These are phyloP conservation scores for Claviceps monticola DNA, from an alignment of 2,329 filamentous ascomycete species.

Conservation along the genomic window DNA sequence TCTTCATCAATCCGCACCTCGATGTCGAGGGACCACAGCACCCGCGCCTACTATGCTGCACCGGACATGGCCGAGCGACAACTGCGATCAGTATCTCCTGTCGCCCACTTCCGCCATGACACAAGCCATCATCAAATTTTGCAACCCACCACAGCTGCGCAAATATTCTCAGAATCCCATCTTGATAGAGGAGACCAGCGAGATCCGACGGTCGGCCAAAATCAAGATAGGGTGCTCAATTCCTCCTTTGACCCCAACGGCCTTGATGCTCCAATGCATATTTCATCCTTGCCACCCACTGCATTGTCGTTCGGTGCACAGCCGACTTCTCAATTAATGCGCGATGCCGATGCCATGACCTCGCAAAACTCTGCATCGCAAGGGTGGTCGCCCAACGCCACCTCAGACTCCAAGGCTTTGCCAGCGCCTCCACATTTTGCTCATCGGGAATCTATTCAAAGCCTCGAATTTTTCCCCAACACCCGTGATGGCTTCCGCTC, in stretches of 20 bases:
- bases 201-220: not conserved
- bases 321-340: not conserved
- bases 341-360: constrained; percentile 9
- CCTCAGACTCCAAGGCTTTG: constrained; percentile 15
- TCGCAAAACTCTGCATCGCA: constrained; percentile 35
- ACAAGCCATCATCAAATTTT: not conserved
- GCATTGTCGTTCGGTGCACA: not conserved
- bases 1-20: constrained; percentile 10
- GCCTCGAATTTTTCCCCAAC: constrained; percentile 29
- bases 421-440: constrained; percentile 18
- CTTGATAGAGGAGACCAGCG: not conserved
- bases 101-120: not conserved
- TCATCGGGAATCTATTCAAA: constrained; percentile 27
- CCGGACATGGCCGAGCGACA: not conserved
- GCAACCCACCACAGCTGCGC: not conserved
- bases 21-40: not conserved
- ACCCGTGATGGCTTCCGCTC: constrained; percentile 45
- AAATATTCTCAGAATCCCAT: not conserved
- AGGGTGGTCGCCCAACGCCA: constrained; percentile 27
- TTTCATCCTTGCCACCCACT: constrained; percentile 3
- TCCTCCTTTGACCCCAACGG: constrained; percentile 38
- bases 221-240: constrained; percentile 12
- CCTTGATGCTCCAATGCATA: constrained; percentile 13
- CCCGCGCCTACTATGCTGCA: not conserved
- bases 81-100: not conserved